Conservation (phyloP, 768 basidiomycete genomes). For the Suillus clintonianus region DNA sequence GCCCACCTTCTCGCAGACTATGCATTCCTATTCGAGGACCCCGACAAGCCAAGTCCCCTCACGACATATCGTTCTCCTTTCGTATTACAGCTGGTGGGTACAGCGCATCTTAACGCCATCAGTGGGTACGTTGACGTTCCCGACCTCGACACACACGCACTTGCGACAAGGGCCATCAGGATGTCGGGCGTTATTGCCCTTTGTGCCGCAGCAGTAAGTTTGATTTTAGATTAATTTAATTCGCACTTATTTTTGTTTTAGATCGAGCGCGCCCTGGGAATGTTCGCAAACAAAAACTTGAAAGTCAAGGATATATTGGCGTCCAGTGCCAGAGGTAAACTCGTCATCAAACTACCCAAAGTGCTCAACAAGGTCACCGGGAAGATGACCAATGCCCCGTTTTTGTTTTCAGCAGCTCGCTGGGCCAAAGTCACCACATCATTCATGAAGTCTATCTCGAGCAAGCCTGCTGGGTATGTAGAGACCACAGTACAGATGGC, state of each 20-base stretch:
- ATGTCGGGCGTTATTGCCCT: background rate
- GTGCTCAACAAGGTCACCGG: background rate
- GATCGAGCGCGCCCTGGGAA: too few relatives aligned
- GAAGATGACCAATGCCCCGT: background rate
- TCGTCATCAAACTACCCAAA: background rate
- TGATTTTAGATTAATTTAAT: too few relatives aligned
- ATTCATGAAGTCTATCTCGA: too few relatives aligned
- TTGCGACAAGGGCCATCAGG: background rate
- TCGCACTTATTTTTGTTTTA: too few relatives aligned
- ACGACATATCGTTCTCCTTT: conserved; percentile 1
- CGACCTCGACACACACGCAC: background rate
- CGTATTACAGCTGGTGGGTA: background rate
- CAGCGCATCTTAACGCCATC: conserved; percentile 1
- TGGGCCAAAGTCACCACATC: background rate
- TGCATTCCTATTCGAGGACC: conserved; percentile 2
- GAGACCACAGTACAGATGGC: too few relatives aligned
- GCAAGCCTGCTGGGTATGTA: too few relatives aligned
- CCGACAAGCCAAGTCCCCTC: background rate
- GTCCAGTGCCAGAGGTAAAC: background rate
- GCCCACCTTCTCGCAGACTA: background rate
- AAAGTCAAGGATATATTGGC: background rate
- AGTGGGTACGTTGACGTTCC: conserved; percentile 3
- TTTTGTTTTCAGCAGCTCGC: background rate
- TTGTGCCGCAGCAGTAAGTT: background rate
- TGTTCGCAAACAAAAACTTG: background rate